Evolutionary conservation across 1,139 yeast species (phyloP).

Genomic region (Arxiozyma slooffiae): DNA sequence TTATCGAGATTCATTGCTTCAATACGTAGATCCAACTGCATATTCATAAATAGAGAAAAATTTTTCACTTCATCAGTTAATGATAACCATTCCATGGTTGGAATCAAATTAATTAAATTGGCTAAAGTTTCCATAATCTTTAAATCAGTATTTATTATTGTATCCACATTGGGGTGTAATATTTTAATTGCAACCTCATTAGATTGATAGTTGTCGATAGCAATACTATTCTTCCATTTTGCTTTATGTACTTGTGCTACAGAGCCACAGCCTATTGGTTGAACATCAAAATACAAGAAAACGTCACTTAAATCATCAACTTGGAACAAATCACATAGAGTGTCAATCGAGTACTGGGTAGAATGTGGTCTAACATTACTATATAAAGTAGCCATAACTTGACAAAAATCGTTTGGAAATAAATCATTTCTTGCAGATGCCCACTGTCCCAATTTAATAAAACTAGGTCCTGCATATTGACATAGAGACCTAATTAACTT

Average conservation of each 20-base stretch:
- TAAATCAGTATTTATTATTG: constrained; percentile 67
- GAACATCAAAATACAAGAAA: constrained; percentile 66
- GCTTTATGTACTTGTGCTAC: constrained; percentile 92
- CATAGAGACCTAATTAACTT: constrained; percentile 54
- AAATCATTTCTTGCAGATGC: constrained; percentile 98
- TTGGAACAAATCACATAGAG: constrained; percentile 53
- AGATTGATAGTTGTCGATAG: neutral
- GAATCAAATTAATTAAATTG: constrained; percentile 51
- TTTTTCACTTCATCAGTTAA: constrained; percentile 78
- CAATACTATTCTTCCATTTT: constrained; percentile 40
- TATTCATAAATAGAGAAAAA: constrained; percentile 53
- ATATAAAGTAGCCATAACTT: constrained; percentile 66
- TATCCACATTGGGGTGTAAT: constrained; percentile 76
- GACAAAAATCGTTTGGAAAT: constrained; percentile 71
- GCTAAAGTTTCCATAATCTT: constrained; percentile 80
- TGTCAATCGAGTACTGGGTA: constrained; percentile 47
- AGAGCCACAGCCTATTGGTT: constrained; percentile 91
- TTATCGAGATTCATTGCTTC: constrained; percentile 73
- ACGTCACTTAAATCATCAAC: constrained; percentile 50
- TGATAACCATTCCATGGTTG: constrained; percentile 96
- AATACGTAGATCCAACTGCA: constrained; percentile 81
- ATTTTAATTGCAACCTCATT: constrained; percentile 80
- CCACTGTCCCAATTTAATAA: constrained; percentile 96
- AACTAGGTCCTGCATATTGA: constrained; percentile 87
- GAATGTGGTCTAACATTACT: constrained; percentile 76